Evolutionary conservation across 352 stramenopile genomes (phyloP).

Genomic region (Globisporangium canariense): DNA sequence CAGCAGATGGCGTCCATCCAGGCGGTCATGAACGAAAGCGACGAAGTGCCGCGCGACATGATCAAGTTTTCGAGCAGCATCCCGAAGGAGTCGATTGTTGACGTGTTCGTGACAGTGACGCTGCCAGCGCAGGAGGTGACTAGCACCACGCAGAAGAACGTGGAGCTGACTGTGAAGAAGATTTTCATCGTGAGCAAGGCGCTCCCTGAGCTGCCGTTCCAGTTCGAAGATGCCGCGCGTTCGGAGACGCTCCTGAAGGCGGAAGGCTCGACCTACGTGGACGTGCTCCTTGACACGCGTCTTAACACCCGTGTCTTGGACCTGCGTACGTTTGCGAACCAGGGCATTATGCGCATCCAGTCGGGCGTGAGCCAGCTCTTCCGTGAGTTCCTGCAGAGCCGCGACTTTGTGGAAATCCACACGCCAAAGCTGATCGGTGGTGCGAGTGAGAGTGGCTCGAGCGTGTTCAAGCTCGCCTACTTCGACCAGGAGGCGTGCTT

Average conservation of each 20-base stretch:
- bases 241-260: constrained; percentile 84
- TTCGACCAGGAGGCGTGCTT: constrained; percentile 97
- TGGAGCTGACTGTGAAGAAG: constrained; percentile 94
- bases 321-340: constrained; percentile 97
- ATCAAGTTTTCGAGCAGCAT: constrained; percentile 95
- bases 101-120: constrained; percentile 92
- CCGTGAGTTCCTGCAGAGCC: constrained; percentile 93
- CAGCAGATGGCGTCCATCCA: constrained; percentile 97
- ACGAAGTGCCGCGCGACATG: constrained; percentile 92
- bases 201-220: constrained; percentile 86
- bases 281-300: constrained; percentile 89
- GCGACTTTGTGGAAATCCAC: constrained; percentile 99
- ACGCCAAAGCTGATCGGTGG: constrained; percentile 98
- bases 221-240: constrained; percentile 95
- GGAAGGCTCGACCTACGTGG: constrained; percentile 81
- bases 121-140: constrained; percentile 87
- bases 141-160: constrained; percentile 92
- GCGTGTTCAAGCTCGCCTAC: constrained; percentile 99
- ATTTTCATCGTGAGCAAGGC: constrained; percentile 96
- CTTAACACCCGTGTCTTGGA: constrained; percentile 97
- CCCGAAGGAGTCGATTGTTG: constrained; percentile 95
- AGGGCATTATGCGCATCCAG: constrained; percentile 98
- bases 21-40: constrained; percentile 84
- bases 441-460: constrained; percentile 95
- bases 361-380: constrained; percentile 96